Conservation (phyloP, 2,329 filamentous ascomycete genomes). For the Aureobasidium sp. region DNA sequence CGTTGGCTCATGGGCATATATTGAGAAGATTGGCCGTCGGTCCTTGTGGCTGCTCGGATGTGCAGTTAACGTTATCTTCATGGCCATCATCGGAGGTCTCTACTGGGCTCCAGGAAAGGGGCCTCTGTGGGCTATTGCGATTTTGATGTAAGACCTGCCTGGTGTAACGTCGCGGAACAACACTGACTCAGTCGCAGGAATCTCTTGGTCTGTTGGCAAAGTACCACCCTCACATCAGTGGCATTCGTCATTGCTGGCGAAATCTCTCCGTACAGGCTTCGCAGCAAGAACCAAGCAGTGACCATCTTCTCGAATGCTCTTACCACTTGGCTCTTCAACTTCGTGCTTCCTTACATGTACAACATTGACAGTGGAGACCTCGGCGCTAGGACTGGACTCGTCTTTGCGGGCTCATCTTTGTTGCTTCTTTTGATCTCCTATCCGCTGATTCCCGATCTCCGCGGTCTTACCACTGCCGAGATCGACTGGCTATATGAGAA, state of each 20-base stretch:
- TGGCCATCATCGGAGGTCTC: constrained; percentile 43
- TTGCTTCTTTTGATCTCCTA: neutral
- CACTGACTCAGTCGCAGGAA: neutral
- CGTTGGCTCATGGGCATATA: neutral
- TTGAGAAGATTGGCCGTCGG: neutral
- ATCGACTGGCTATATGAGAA: neutral
- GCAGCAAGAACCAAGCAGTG: constrained; percentile 26
- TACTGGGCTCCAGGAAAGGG: constrained; percentile 32
- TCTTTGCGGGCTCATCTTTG: neutral
- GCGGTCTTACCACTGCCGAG: neutral
- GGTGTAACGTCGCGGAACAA: neutral
- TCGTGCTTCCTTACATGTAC: constrained; percentile 46
- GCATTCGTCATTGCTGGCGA: constrained; percentile 39
- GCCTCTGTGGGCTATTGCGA: constrained; percentile 22
- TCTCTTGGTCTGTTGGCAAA: constrained; percentile 29
- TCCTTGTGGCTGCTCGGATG: neutral
- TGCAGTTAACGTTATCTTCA: constrained; percentile 15
- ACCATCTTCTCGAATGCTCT: constrained; percentile 35
- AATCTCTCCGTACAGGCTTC: constrained; percentile 36
- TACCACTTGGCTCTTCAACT: constrained; percentile 35
- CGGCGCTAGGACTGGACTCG: constrained; percentile 34
- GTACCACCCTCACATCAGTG: constrained; percentile 36
- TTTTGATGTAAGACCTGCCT: constrained; percentile 1
- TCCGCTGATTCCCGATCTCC: neutral
- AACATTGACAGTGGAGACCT: constrained; percentile 39